Conservation (phyloP, 2,329 filamentous ascomycete species). For the Trichoderma simmonsii region DNA sequence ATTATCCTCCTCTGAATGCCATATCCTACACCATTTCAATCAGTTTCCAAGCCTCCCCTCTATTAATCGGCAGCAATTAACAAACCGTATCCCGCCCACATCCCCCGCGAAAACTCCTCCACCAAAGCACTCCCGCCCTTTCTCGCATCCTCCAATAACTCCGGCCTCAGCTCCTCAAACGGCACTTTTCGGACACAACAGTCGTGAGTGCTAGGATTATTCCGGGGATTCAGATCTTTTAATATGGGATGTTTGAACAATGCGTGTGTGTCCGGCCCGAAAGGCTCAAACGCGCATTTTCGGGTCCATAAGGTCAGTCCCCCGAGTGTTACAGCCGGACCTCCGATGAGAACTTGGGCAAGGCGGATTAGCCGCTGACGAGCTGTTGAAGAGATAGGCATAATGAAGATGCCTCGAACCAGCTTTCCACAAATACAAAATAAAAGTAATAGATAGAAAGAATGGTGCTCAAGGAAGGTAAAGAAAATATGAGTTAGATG, state of each 20-base stretch:
- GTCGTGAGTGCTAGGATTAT: background rate
- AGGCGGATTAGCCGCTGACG: background rate
- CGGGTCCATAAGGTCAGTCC: background rate
- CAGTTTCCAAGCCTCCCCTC: background rate
- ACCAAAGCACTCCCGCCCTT: background rate
- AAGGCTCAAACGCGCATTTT: background rate
- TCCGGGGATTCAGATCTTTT: background rate
- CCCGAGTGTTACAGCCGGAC: background rate
- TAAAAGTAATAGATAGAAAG: background rate
- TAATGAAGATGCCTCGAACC: background rate
- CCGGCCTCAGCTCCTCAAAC: background rate
- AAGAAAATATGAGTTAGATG: background rate
- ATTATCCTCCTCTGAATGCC: background rate
- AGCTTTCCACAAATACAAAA: background rate
- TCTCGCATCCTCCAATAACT: background rate
- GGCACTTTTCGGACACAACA: background rate
- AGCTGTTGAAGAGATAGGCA: background rate
- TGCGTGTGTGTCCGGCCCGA: background rate
- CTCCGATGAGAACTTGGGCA: background rate
- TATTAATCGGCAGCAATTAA: background rate
- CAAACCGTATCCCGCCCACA: background rate
- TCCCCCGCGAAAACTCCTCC: background rate
- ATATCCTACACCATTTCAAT: background rate
- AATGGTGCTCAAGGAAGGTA: too few relatives aligned
- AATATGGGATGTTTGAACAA: background rate